Evolutionary conservation across 805 yeast species (phyloP).

Genomic region (Teunomyces cretensis): DNA sequence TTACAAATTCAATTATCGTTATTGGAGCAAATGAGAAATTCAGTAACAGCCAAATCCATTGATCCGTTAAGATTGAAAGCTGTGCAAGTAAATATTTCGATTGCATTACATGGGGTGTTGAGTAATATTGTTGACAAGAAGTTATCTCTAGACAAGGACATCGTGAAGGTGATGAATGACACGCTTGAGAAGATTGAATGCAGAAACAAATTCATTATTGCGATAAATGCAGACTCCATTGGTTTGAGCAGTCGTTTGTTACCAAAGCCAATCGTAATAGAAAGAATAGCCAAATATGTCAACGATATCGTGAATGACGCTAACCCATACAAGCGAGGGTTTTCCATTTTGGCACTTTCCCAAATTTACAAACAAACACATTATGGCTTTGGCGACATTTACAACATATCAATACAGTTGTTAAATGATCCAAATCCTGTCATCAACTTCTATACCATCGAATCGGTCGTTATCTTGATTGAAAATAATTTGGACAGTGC

Average conservation of each 20-base stretch:
- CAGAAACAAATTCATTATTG: conserved; percentile 40
- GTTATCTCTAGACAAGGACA: conserved; percentile 23
- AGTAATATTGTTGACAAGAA: conserved; percentile 18
- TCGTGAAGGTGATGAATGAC: conserved; percentile 49
- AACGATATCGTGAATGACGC: conserved; percentile 65
- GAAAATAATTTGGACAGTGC: conserved; percentile 53
- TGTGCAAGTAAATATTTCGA: conserved; percentile 57
- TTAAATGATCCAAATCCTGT: conserved; percentile 80
- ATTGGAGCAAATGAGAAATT: conserved; percentile 71
- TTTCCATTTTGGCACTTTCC: conserved; percentile 27
- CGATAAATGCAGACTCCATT: conserved; percentile 53
- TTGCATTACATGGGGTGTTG: conserved; percentile 60
- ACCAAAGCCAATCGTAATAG: conserved; percentile 15
- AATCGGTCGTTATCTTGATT: conserved; percentile 55
- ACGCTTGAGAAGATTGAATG: conserved; percentile 45
- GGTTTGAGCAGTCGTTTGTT: conserved; percentile 46
- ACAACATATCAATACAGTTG: conserved; percentile 59
- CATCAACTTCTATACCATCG: conserved; percentile 73
- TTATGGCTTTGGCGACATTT: conserved; percentile 40
- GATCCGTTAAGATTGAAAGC: conserved; percentile 45
- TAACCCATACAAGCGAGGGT: conserved; percentile 61
- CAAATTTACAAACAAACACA: conserved; percentile 27
- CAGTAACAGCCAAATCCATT: conserved; percentile 36
- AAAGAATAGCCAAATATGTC: conserved; percentile 35
- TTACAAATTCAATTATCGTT: conserved; percentile 82